Evolutionary conservation across 148 eudicot species (phyloP).

Genomic region (Rhododendron ovatum): DNA sequence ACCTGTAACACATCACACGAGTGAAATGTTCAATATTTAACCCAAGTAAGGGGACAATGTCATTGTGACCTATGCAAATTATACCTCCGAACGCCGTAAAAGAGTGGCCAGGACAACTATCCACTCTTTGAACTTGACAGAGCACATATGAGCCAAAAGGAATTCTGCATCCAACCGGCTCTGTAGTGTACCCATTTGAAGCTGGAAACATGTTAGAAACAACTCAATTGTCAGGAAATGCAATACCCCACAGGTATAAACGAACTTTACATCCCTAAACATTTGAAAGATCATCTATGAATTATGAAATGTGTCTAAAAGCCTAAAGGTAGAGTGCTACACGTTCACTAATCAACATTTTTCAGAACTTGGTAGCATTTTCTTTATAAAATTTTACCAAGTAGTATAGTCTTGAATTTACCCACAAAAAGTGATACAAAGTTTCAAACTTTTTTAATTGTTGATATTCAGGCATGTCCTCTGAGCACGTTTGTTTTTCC

Average conservation of each 20-base stretch:
- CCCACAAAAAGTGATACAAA: not conserved
- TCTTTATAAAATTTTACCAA: not conserved
- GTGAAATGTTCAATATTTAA: not conserved
- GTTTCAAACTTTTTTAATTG: not conserved
- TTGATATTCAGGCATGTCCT: not conserved
- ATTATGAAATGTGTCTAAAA: not conserved
- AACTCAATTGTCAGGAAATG: not conserved
- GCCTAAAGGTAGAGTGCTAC: not conserved
- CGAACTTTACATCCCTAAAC: not conserved
- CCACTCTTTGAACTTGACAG: constrained; percentile 99
- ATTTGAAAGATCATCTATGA: not conserved
- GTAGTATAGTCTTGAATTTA: not conserved
- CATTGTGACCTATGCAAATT: not conserved
- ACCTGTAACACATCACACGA: constrained; percentile 44
- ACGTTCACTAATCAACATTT: not conserved
- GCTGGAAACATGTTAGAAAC: constrained; percentile 39
- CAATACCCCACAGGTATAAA: not conserved
- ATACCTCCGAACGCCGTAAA: constrained; percentile 92
- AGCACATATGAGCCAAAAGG: constrained; percentile 95
- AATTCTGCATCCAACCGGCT: constrained; percentile 98
- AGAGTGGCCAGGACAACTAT: constrained; percentile 95
- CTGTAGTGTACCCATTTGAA: constrained; percentile 87
- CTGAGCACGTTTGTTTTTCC: not conserved
- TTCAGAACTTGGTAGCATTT: not conserved
- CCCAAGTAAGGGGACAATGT: not conserved